A percentile compares a stretch with the other conserved stretches of the same genome.
Conservation (phyloP, 2,329 filamentous ascomycete genomes). For the Fusarium nygamai region DNA sequence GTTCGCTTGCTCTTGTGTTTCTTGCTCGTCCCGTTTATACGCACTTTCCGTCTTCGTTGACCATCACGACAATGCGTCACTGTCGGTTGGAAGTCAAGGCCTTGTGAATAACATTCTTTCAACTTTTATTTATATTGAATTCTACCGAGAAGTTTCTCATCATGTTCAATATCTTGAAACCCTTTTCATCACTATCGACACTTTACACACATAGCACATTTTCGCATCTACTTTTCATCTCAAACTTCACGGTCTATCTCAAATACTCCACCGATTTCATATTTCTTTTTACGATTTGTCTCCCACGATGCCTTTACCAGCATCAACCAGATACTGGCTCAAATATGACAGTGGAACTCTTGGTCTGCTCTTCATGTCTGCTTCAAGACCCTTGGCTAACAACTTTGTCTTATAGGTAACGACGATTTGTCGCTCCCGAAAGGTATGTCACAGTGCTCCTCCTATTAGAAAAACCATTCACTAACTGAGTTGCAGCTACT, state of each 20-base stretch:
- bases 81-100: neutral
- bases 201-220: neutral
- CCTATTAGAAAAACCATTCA: neutral
- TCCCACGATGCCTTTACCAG: constrained; percentile 26
- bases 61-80: constrained; percentile 25
- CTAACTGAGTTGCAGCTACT: constrained; percentile 61
- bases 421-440: constrained; percentile 73
- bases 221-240: constrained; percentile 21
- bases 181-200: constrained; percentile 6
- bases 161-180: neutral
- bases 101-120: neutral
- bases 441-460: constrained; percentile 55
- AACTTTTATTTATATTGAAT: constrained; percentile 4
- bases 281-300: neutral
- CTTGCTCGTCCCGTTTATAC: neutral
- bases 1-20: constrained; percentile 1
- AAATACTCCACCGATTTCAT: neutral
- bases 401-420: constrained; percentile 57
- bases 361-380: constrained; percentile 23
- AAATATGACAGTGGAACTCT: constrained; percentile 33
- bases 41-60: neutral
- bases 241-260: neutral
- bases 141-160: neutral
- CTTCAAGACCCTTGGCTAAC: constrained; percentile 45
- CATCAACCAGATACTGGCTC: constrained; percentile 45